Evolutionary conservation across 495 filamentous ascomycete genomes (phyloP), one percentile per base, ranked within the genome.

Genomic region (Patellaria atrata): DNA sequence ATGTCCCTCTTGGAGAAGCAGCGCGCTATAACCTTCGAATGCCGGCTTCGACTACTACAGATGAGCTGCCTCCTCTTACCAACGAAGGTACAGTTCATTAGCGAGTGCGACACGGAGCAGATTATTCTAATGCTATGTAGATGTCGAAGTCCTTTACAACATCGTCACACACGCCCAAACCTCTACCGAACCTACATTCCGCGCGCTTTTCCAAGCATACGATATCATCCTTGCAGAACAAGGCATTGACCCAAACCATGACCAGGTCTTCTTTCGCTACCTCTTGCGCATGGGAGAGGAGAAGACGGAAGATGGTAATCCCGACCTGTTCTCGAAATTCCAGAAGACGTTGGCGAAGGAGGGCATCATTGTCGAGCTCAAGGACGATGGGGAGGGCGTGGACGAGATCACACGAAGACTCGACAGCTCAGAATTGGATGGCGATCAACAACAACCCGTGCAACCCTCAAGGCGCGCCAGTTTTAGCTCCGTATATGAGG

Each of bases 191-290:
- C 35, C 22, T 20, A 67, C 68, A 9, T 85, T 78, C 45, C 73
- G 76, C 55, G 80, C 82, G 13, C 66, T 92, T 18, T 92, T 86
- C 57, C 61, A 66, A 12, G 79, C 82, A 22, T 89, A 89, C 47
- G 77, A 91, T 45, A 60, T 70, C 37, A 63, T 82, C 18, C 65
- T 89, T 26, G 64, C 65, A 2, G 62, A 73, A 48, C 58, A 78
- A 63, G 77, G 73, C 40, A 56, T 75, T 43, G 64, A 83, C 41
- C 62, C 71, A 22, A 75, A 81, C 40, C 68, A 82, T 44, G 77
- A 85, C 48, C 71, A 70, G 45, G 64, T 73, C 34, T 82, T 81
- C 48, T 65, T 82, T 56, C 72, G 78, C 52, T 74, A 85, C 52
- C 55, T 93, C 40, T 77, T 91, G 53, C 79, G 77, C 55, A 75